Evolutionary conservation across 768 basidiomycete genomes (phyloP).

Genomic region (Plicaturopsis crispa): DNA sequence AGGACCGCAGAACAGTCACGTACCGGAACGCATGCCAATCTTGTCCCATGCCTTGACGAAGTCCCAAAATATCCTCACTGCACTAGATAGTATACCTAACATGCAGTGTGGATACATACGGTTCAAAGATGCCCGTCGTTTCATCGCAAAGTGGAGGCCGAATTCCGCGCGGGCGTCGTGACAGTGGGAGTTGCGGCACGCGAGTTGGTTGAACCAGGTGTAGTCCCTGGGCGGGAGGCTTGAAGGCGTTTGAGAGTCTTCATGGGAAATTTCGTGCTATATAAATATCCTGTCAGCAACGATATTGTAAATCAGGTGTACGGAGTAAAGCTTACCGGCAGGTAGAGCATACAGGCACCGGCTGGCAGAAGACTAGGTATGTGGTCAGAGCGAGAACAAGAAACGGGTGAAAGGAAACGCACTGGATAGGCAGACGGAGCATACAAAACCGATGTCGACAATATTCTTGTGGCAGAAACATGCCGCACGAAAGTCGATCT

Average conservation of each 20-base stretch:
- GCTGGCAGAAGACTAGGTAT: constrained; percentile 81
- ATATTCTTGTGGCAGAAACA: constrained; percentile 99
- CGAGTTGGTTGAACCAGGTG: too few species aligned
- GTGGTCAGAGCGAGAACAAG: constrained; percentile 1
- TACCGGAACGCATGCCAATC: too few species aligned
- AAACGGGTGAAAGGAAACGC: constrained; percentile 21
- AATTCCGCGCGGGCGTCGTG: too few species aligned
- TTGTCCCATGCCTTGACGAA: too few species aligned
- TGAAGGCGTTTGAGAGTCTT: constrained; percentile 83
- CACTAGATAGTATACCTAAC: too few species aligned
- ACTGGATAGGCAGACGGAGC: constrained; percentile 98
- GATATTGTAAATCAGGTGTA: constrained; percentile 3
- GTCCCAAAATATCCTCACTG: too few species aligned
- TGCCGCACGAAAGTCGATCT: constrained; percentile 93
- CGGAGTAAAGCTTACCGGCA: constrained; percentile 60
- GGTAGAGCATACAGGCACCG: constrained; percentile 88
- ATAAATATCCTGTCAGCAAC: constrained; percentile 4
- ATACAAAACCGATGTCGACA: constrained; percentile 94
- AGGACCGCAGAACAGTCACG: too few species aligned
- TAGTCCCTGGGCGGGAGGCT: constrained; percentile 49
- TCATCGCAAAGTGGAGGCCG: too few species aligned
- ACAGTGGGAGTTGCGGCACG: too few species aligned
- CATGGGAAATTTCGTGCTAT: constrained; percentile 90
- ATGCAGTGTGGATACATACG: too few species aligned
- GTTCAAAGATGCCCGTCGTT: too few species aligned